phyloP scores from a whole-genome alignment of 441 rosid species.

The Raphanus hybrid region DNA sequence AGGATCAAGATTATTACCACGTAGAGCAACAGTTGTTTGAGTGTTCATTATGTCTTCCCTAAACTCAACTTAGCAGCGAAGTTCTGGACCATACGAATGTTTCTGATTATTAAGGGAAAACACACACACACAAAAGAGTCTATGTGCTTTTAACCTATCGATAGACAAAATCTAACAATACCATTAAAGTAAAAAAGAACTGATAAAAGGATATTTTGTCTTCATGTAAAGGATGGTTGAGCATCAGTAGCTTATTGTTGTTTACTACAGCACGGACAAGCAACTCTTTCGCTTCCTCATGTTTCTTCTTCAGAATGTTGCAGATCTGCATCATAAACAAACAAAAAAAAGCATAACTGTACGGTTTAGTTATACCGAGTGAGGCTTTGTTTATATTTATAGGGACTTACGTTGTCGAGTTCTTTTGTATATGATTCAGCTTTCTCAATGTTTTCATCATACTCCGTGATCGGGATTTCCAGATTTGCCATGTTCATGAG shows the following conservation, averaged over 20 bases:
- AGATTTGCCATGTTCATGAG: slow-evolving; percentile 46
- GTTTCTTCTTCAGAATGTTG: slow-evolving; percentile 81
- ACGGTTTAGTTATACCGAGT: neutral
- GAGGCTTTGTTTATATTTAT: neutral
- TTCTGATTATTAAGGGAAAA: slow-evolving; percentile 56
- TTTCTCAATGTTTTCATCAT: slow-evolving; percentile 61
- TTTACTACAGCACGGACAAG: slow-evolving; percentile 83
- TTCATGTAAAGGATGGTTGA: slow-evolving; percentile 74
- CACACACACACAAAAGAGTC: slow-evolving; percentile 16
- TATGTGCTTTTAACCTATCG: neutral
- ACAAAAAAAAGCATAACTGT: neutral
- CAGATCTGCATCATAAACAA: slow-evolving; percentile 62
- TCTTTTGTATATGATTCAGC: slow-evolving; percentile 84
- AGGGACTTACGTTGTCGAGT: slow-evolving; percentile 73
- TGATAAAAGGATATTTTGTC: slow-evolving; percentile 81
- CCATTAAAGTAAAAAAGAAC: neutral
- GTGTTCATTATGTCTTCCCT: slow-evolving; percentile 30
- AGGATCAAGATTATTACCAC: slow-evolving; percentile 40
- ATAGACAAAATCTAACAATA: neutral
- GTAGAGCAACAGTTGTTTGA: slow-evolving; percentile 15
- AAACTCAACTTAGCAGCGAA: slow-evolving; percentile 55
- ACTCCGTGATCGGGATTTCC: slow-evolving; percentile 52
- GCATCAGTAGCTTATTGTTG: slow-evolving; percentile 83
- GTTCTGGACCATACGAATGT: slow-evolving; percentile 70
- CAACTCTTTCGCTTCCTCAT: slow-evolving; percentile 84